phyloP scores from a whole-genome alignment of 768 basidiomycete species.

The Lactarius akahatsu region DNA sequence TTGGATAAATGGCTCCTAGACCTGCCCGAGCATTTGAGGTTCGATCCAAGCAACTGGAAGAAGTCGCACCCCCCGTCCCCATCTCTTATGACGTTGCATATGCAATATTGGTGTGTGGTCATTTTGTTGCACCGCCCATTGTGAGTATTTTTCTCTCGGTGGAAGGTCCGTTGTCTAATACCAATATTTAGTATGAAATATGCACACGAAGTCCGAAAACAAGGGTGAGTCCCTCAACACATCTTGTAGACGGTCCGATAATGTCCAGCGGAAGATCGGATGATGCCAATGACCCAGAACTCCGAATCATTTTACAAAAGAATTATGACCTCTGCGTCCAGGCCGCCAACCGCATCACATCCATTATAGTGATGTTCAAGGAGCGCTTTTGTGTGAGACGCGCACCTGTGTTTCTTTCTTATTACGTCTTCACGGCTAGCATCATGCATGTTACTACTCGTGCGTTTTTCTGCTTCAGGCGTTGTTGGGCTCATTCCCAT shows the following conservation, averaged over 20 bases:
- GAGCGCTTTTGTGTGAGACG: conserved; percentile 61
- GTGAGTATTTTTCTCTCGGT: conserved; percentile 44
- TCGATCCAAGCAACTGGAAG: conserved; percentile 45
- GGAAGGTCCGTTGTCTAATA: background rate
- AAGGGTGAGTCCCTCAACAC: conserved; percentile 29
- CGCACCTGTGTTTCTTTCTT: conserved; percentile 69
- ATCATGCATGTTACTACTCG: conserved; percentile 76
- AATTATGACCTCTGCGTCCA: conserved; percentile 71
- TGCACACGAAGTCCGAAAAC: conserved; percentile 25
- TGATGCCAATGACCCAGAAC: conserved; percentile 52
- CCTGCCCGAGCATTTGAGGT: conserved; percentile 65
- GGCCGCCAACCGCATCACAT: conserved; percentile 78
- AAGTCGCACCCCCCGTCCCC: conserved; percentile 51
- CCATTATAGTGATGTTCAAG: conserved; percentile 60
- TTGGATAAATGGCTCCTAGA: conserved; percentile 76
- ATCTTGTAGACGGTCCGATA: conserved; percentile 4
- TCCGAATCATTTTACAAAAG: conserved; percentile 53
- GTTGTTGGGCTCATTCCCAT: conserved; percentile 15
- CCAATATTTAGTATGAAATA: conserved; percentile 36
- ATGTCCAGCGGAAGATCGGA: conserved; percentile 29
- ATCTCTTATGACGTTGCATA: conserved; percentile 71
- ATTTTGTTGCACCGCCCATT: conserved; percentile 76
- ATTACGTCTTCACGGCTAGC: conserved; percentile 77
- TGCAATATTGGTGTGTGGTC: conserved; percentile 85
- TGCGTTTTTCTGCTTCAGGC: conserved; percentile 40